Percentiles rank a stretch among this genome's conserved stretches.
These are phyloP conservation scores for Purshia tridentata DNA, from an alignment of 306 rosid genomes.

Conservation along the genomic window DNA sequence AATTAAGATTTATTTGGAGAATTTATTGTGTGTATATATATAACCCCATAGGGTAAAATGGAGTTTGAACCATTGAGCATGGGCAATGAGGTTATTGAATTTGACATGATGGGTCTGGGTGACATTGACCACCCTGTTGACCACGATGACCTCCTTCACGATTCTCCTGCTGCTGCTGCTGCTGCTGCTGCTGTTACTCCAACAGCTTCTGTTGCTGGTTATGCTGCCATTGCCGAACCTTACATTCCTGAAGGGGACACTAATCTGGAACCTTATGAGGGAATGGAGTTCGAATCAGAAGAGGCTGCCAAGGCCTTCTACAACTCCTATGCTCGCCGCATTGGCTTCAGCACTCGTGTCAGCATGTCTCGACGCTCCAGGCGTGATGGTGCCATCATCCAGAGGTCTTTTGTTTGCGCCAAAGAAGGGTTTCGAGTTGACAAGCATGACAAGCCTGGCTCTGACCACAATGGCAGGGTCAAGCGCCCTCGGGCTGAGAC, in stretches of 20 bases:
- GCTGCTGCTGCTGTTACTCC: neutral
- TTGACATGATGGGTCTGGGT: constrained; percentile 48
- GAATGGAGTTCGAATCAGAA: constrained; percentile 56
- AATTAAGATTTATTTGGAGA: neutral
- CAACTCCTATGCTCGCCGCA: constrained; percentile 55
- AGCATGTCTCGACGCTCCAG: constrained; percentile 56
- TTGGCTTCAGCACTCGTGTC: constrained; percentile 51
- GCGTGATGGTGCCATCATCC: constrained; percentile 57
- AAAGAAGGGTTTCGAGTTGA: constrained; percentile 53
- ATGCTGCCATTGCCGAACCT: constrained; percentile 9
- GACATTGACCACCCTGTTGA: constrained; percentile 41
- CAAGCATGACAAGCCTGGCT: constrained; percentile 29
- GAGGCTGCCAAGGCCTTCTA: constrained; percentile 57
- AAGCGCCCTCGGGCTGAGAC: constrained; percentile 52
- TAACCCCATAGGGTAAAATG: constrained; percentile 22
- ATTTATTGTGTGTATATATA: neutral
- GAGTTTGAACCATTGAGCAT: constrained; percentile 46
- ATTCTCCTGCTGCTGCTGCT: constrained; percentile 5
- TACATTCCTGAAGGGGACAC: constrained; percentile 35
- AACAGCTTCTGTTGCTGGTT: neutral
- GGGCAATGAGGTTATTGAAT: constrained; percentile 42
- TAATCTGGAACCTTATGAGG: constrained; percentile 41
- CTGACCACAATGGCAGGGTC: constrained; percentile 32
- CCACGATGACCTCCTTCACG: constrained; percentile 32
- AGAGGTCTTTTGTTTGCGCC: constrained; percentile 59